Evolutionary conservation across 371 early-diverging fungal genomes (phyloP).

Genomic region (Blakeslea trispora): DNA sequence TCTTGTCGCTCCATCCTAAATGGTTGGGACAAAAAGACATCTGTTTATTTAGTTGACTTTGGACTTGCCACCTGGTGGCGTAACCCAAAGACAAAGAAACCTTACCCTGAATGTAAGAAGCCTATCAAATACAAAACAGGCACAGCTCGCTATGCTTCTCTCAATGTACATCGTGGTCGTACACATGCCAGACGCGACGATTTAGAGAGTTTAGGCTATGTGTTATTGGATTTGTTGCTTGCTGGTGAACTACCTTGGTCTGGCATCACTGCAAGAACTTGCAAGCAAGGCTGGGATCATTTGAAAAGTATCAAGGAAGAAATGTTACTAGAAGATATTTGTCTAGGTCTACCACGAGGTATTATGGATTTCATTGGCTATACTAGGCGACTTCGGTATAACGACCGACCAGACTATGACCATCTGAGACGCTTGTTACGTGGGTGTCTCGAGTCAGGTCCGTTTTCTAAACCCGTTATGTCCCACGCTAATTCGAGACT

Average conservation of each 20-base stretch:
- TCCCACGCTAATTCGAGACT: conserved; percentile 10
- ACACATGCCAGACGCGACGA: conserved; percentile 64
- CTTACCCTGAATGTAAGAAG: conserved; percentile 48
- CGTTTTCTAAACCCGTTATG: conserved; percentile 21
- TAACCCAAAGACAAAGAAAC: conserved; percentile 46
- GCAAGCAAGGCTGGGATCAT: conserved; percentile 64
- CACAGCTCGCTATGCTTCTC: conserved; percentile 66
- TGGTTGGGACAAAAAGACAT: conserved; percentile 23
- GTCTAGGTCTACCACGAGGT: conserved; percentile 56
- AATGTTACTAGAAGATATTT: conserved; percentile 50
- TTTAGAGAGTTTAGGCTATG: conserved; percentile 61
- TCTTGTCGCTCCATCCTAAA: conserved; percentile 22
- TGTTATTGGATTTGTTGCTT: conserved; percentile 56
- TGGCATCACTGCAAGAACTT: conserved; percentile 58
- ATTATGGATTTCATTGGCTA: conserved; percentile 70
- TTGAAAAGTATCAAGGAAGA: conserved; percentile 58
- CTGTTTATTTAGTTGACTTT: conserved; percentile 56
- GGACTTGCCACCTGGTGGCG: conserved; percentile 58
- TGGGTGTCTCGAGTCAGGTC: conserved; percentile 29
- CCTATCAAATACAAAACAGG: conserved; percentile 58
- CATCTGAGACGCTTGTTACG: conserved; percentile 48
- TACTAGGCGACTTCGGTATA: conserved; percentile 81
- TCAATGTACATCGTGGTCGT: conserved; percentile 62
- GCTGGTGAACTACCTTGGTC: conserved; percentile 66
- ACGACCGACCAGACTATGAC: conserved; percentile 93